Evolutionary conservation across 306 rosid species (phyloP), one percentile per base, ranked within the genome.

Genomic region (Psophocarpus tetragonolobus): DNA sequence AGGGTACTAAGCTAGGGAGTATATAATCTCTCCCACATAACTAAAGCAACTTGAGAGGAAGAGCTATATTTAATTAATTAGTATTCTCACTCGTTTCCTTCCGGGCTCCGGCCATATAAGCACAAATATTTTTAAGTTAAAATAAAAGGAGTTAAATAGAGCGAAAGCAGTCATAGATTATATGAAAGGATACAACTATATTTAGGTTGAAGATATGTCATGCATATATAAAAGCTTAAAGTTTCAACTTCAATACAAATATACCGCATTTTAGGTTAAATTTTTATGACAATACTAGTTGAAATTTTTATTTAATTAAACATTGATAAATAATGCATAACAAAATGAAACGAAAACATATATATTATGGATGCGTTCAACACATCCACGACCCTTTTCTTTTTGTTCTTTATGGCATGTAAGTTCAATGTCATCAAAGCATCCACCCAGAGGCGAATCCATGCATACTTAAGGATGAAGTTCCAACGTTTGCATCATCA

Each of bases 391-490:
- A 15, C 17, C 42, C 11, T n/a, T 15, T 47, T 9, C 42, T 44
- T 58, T 3, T 54, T 21, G 8, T 50, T 50, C 26, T 63, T 62
- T 41, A 32, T 64, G 53, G 38, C 36, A 24, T 51, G 68, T 15
- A 50, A 73, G 27, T 38, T 58, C 45, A 20, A 7, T 77, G 51
- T 48, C 13, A 26, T 86, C 79, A 90, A 35, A 86, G 88, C 94
- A 90, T 87, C 94, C 94, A 89, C 20, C 89, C 94, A 62, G 85
- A 82, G 24, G 82, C 27, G 75, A 76, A 90, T 73, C 94, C 97
- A 58, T 85, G 84, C 70, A 71, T 38, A 66, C 74, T 85, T 61
- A 86, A 79, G 42, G 84, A 71, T 45, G 82, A 74, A 71, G 84
- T 73, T 83, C 89, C 96, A 41, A 76, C 70, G 64, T 86, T 82